Evolutionary conservation across 768 basidiomycete genomes (phyloP).

Genomic region (Boletus rufocinnamomeus): DNA sequence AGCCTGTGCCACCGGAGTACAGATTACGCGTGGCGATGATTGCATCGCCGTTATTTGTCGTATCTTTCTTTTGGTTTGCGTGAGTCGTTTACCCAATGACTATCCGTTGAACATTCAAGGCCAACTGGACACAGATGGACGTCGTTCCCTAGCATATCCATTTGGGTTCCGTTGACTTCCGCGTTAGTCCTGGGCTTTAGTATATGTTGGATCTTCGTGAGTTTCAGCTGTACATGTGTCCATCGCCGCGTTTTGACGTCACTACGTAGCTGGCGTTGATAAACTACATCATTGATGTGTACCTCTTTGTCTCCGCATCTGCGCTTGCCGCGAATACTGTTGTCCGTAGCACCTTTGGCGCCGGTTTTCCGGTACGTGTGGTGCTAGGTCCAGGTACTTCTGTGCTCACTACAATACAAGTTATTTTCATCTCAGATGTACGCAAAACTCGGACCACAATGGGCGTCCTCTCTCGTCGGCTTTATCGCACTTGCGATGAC

Average conservation of each 20-base stretch:
- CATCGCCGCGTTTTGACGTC: neutral
- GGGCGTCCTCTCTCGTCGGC: constrained; percentile 62
- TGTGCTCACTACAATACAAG: constrained; percentile 16
- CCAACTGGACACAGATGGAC: constrained; percentile 49
- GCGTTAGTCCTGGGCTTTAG: constrained; percentile 54
- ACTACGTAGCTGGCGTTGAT: constrained; percentile 47
- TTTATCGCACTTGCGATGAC: constrained; percentile 51
- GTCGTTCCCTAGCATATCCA: constrained; percentile 50
- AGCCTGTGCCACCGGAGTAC: constrained; percentile 61
- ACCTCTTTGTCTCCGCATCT: constrained; percentile 54
- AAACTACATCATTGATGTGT: constrained; percentile 66
- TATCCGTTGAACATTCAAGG: neutral
- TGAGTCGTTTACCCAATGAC: constrained; percentile 26
- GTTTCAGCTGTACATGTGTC: constrained; percentile 24
- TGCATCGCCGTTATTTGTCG: constrained; percentile 51
- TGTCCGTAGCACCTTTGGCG: constrained; percentile 53
- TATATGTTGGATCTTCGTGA: constrained; percentile 55
- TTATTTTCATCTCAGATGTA: constrained; percentile 63
- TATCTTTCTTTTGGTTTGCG: constrained; percentile 68
- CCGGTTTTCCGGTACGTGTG: constrained; percentile 42
- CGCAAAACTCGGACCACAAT: constrained; percentile 46
- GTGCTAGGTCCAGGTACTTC: neutral
- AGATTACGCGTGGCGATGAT: constrained; percentile 51
- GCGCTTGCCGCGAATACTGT: constrained; percentile 58
- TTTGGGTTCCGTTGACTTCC: constrained; percentile 55